A percentile compares a stretch with the other conserved stretches of the same genome.
Conservation (phyloP, 768 basidiomycete species). For the Dioszegia hungarica region DNA sequence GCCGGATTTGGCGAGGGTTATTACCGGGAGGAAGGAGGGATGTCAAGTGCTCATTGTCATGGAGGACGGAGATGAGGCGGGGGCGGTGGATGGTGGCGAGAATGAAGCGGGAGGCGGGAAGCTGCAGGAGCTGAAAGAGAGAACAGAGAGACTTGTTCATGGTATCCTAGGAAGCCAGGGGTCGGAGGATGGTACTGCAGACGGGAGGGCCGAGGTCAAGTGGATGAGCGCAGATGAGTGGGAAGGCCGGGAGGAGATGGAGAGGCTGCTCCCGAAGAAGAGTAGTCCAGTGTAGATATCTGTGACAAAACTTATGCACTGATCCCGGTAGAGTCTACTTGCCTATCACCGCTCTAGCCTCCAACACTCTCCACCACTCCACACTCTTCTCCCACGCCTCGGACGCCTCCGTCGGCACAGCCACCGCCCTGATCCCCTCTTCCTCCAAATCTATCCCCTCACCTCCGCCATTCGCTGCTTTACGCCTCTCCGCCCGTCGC, state of each 20-base stretch:
- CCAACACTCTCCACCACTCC: conserved; percentile 35
- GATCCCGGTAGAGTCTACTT: too few species aligned
- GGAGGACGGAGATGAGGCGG: not conserved
- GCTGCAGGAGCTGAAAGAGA: not conserved
- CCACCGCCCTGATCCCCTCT: conserved; percentile 32
- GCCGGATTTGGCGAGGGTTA: not conserved
- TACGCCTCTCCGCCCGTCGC: conserved; percentile 7
- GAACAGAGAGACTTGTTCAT: not conserved
- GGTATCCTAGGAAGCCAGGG: not conserved
- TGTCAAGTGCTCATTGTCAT: not conserved
- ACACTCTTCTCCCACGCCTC: conserved; percentile 34
- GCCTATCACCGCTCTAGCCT: conserved; percentile 24
- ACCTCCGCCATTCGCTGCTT: not conserved
- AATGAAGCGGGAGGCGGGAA: not conserved
- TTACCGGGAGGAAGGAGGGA: not conserved
- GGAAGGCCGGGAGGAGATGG: not conserved
- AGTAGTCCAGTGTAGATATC: too few species aligned
- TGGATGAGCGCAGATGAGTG: not conserved
- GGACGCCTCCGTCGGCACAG: conserved; percentile 17
- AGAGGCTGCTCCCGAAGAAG: not conserved
- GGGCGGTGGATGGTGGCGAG: not conserved
- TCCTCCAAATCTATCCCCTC: conserved; percentile 15
- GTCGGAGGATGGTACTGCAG: not conserved
- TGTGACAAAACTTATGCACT: too few species aligned
- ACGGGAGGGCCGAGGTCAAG: not conserved